Conservation (phyloP, 352 stramenopile species). For the Pythium aquatile region DNA sequence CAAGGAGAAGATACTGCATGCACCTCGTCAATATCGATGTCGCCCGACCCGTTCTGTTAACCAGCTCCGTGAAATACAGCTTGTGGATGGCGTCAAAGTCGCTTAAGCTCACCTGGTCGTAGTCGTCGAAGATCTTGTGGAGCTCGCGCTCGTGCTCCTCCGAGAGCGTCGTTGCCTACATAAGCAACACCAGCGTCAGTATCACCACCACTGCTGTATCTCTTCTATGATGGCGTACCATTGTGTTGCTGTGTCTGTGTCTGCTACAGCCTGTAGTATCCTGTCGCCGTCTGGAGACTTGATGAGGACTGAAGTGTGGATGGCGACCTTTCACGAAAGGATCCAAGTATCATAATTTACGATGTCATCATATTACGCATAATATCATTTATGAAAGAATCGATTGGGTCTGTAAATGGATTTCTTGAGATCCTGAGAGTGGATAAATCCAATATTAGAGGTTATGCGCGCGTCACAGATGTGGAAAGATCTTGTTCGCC, state of each 20-base stretch:
- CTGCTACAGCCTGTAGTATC: too few relatives aligned
- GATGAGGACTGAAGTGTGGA: too few relatives aligned
- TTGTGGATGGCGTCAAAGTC: background rate
- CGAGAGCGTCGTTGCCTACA: slow-evolving; percentile 48
- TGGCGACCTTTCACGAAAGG: too few relatives aligned
- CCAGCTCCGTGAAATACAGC: background rate
- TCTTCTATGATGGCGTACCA: background rate
- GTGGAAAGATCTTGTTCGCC: slow-evolving; percentile 22
- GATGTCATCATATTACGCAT: too few relatives aligned
- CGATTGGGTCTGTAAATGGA: too few relatives aligned
- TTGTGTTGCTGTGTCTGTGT: too few relatives aligned
- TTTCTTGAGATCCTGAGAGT: background rate
- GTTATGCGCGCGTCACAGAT: slow-evolving; percentile 19
- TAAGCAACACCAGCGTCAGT: background rate
- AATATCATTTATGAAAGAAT: too few relatives aligned
- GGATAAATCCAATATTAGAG: slow-evolving; percentile 3
- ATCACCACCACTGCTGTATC: too few relatives aligned
- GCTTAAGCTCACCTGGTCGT: slow-evolving; percentile 43
- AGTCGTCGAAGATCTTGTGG: slow-evolving; percentile 77
- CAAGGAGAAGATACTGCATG: background rate
- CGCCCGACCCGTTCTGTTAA: slow-evolving; percentile 58
- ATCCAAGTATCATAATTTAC: too few relatives aligned
- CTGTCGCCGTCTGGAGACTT: too few relatives aligned
- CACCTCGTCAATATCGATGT: slow-evolving; percentile 73
- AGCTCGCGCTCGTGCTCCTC: slow-evolving; percentile 69